Evolutionary conservation across 371 early-diverging fungal species (phyloP).

Genomic region (Rhizopus arrhizus): DNA sequence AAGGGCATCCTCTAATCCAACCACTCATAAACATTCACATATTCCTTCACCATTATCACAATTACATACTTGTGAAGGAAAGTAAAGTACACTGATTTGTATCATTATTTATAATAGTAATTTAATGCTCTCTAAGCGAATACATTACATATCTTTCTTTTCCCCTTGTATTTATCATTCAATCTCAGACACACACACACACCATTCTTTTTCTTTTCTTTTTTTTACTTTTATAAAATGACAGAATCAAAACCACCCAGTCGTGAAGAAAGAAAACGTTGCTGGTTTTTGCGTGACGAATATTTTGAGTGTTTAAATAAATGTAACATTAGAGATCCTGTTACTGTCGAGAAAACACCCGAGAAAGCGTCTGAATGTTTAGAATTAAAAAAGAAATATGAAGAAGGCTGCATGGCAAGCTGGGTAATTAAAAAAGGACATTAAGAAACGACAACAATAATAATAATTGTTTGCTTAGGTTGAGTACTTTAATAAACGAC

Average conservation of each 20-base stretch:
- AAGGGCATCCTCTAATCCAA: conserved; percentile 18
- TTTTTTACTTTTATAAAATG: conserved; percentile 13
- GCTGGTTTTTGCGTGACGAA: conserved; percentile 60
- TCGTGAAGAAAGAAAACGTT: conserved; percentile 57
- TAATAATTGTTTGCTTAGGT: conserved; percentile 30
- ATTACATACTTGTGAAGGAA: conserved; percentile 17
- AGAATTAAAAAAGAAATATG: conserved; percentile 46
- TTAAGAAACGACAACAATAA: not conserved
- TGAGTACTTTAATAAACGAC: conserved; percentile 57
- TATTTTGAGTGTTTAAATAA: conserved; percentile 59
- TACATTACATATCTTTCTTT: too few species aligned
- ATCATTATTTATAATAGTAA: too few species aligned
- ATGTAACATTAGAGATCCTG: conserved; percentile 52
- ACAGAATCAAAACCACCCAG: conserved; percentile 49
- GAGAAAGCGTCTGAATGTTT: conserved; percentile 44
- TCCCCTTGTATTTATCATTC: not conserved
- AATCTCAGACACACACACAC: not conserved
- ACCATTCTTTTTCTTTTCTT: conserved; percentile 2
- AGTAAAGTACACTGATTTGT: not conserved
- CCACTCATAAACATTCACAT: conserved; percentile 10
- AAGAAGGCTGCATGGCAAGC: conserved; percentile 55
- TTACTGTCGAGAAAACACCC: conserved; percentile 50
- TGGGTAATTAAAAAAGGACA: conserved; percentile 36
- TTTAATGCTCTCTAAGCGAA: too few species aligned
- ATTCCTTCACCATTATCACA: conserved; percentile 26